Conservation (phyloP, 495 filamentous ascomycete genomes). For the Podospora australis region DNA sequence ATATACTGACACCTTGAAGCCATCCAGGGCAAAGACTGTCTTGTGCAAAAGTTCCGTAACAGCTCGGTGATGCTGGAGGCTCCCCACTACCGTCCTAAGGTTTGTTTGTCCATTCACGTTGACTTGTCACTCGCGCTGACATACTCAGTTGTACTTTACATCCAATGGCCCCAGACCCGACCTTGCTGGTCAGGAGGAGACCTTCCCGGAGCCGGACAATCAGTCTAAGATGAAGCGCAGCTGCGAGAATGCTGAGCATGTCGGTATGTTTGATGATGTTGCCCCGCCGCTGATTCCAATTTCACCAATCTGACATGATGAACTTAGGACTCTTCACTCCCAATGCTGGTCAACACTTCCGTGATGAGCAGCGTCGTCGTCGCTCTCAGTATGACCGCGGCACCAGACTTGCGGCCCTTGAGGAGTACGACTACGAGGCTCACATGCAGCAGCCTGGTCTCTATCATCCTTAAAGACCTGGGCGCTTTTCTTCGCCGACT, state of each 20-base stretch:
- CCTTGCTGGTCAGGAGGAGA: slow-evolving; percentile 53
- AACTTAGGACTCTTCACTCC: slow-evolving; percentile 62
- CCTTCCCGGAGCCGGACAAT: slow-evolving; percentile 74
- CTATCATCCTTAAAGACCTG: neutral
- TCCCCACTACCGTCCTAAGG: slow-evolving; percentile 76
- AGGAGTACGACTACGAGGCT: slow-evolving; percentile 49
- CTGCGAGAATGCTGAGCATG: slow-evolving; percentile 77
- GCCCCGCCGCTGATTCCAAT: too few relatives aligned
- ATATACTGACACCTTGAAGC: slow-evolving; percentile 41
- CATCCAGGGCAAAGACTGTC: slow-evolving; percentile 83
- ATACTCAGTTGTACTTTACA: slow-evolving; percentile 45
- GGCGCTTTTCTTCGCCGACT: too few relatives aligned
- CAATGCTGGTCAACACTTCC: slow-evolving; percentile 62
- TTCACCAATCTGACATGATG: slow-evolving; percentile 1
- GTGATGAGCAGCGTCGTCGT: slow-evolving; percentile 68
- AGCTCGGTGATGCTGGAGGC: slow-evolving; percentile 89
- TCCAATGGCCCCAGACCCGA: slow-evolving; percentile 36
- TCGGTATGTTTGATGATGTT: slow-evolving; percentile 50
- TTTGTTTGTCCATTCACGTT: slow-evolving; percentile 25
- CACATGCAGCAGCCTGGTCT: slow-evolving; percentile 22
- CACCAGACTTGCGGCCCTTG: slow-evolving; percentile 53
- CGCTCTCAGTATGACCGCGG: slow-evolving; percentile 73
- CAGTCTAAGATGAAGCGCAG: slow-evolving; percentile 77
- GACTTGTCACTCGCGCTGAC: slow-evolving; percentile 8
- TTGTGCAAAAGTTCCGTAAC: slow-evolving; percentile 93